Conservation (phyloP, 225 moss, liverwort and hornwort genomes). For the Straminergon stramineum region DNA sequence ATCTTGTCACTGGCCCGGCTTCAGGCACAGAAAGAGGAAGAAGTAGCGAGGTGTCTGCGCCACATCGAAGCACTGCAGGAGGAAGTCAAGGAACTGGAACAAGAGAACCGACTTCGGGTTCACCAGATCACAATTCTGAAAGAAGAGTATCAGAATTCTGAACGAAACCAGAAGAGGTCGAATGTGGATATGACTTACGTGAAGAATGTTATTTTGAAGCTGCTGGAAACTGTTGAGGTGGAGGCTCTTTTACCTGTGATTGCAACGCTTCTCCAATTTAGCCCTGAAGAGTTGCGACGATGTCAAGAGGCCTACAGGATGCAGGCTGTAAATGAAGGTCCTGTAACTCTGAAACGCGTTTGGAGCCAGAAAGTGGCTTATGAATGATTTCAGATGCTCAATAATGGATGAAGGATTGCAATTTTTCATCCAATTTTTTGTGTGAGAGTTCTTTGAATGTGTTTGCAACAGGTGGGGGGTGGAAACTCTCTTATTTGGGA, state of each 20-base stretch:
- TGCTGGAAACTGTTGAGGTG: slow-evolving; percentile 96
- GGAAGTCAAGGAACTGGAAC: slow-evolving; percentile 81
- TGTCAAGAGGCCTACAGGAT: slow-evolving; percentile 83
- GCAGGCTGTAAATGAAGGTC: slow-evolving; percentile 33
- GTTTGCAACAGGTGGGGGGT: background rate
- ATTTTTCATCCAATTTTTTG: background rate
- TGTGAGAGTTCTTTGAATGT: background rate
- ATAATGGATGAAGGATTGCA: background rate
- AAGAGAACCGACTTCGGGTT: slow-evolving; percentile 77
- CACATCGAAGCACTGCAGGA: slow-evolving; percentile 92
- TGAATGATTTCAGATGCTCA: background rate
- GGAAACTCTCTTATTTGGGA: background rate
- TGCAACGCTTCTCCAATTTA: slow-evolving; percentile 96
- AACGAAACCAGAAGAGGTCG: slow-evolving; percentile 90
- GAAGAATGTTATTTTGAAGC: slow-evolving; percentile 87
- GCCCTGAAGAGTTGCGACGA: slow-evolving; percentile 80
- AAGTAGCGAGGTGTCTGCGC: slow-evolving; percentile 75
- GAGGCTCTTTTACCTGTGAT: slow-evolving; percentile 94
- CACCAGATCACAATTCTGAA: slow-evolving; percentile 83
- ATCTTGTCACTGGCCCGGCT: slow-evolving; percentile 80
- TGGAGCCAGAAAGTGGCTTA: background rate
- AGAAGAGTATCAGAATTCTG: slow-evolving; percentile 83
- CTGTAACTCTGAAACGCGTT: slow-evolving; percentile 11
- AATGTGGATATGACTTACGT: slow-evolving; percentile 95
- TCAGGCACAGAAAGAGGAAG: slow-evolving; percentile 95